Conservation (phyloP, 495 filamentous ascomycete species). For the Neurospora sp. region DNA sequence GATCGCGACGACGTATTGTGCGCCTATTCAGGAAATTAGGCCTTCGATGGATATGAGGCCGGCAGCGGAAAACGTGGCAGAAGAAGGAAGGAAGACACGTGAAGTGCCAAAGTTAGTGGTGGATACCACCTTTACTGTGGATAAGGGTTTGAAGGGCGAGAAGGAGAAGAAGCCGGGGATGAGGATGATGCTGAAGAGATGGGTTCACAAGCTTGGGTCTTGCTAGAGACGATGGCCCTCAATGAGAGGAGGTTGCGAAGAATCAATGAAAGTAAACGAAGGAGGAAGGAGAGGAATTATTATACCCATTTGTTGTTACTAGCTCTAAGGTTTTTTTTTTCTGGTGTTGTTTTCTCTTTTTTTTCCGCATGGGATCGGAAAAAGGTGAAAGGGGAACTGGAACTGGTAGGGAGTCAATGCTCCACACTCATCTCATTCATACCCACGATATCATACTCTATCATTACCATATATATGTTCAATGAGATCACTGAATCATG, state of each 20-base stretch:
- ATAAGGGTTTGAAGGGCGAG: background rate
- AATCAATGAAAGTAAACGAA: background rate
- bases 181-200: constrained; percentile 8
- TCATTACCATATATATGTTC: background rate
- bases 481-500: background rate
- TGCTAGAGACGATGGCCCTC: constrained; percentile 8
- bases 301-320: background rate
- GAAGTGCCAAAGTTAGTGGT: background rate
- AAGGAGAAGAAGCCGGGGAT: constrained; percentile 6
- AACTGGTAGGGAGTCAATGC: background rate
- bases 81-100: background rate
- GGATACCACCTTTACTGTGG: background rate
- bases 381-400: background rate
- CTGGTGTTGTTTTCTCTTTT: background rate
- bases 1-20: background rate
- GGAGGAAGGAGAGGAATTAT: background rate
- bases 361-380: background rate
- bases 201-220: constrained; percentile 15
- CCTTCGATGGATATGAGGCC: background rate
- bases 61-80: background rate
- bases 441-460: background rate
- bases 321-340: background rate
- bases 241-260: background rate
- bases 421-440: background rate
- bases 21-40: background rate